These are phyloP conservation scores for Tothia fuscella DNA, from an alignment of 2,329 filamentous ascomycete species.

Conservation along the genomic window DNA sequence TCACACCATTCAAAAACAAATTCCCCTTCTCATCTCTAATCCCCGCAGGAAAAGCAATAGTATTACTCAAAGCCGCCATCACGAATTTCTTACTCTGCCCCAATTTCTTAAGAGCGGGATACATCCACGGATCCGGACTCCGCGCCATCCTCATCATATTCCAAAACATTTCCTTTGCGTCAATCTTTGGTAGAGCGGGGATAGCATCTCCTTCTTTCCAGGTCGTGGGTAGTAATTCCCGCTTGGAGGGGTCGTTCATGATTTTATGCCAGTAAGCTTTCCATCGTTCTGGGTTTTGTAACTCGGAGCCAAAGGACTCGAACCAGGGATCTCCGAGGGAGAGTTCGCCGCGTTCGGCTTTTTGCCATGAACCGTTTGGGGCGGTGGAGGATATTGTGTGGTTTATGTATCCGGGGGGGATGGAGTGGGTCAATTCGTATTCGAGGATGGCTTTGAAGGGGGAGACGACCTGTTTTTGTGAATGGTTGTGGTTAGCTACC, in stretches of 20 bases:
- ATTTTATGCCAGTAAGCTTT: constrained; percentile 39
- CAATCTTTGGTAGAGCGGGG: constrained; percentile 58
- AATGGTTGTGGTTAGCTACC: too few species aligned
- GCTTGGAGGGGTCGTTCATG: constrained; percentile 31
- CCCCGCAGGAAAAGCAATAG: constrained; percentile 67
- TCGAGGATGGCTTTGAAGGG: constrained; percentile 89
- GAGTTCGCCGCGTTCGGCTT: constrained; percentile 74
- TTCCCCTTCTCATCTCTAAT: constrained; percentile 51
- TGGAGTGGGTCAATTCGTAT: constrained; percentile 65
- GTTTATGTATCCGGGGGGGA: constrained; percentile 86
- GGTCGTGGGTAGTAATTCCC: constrained; percentile 15
- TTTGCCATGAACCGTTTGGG: constrained; percentile 77
- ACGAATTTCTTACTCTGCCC: constrained; percentile 45
- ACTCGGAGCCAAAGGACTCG: constrained; percentile 59
- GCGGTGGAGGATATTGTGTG: constrained; percentile 70
- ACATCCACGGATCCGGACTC: constrained; percentile 74
- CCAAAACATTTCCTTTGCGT: constrained; percentile 73
- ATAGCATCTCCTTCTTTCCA: constrained; percentile 19
- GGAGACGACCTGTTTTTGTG: constrained; percentile 85
- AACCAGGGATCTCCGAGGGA: constrained; percentile 66
- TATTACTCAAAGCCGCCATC: constrained; percentile 79
- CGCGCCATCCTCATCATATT: constrained; percentile 73
- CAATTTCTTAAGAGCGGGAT: constrained; percentile 63
- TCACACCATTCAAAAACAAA: constrained; percentile 25
- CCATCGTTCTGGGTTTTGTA: constrained; percentile 59